These are phyloP conservation scores for Singerocomus inundabilis DNA, from an alignment of 1,284 basidiomycete genomes.

Conservation along the genomic window DNA sequence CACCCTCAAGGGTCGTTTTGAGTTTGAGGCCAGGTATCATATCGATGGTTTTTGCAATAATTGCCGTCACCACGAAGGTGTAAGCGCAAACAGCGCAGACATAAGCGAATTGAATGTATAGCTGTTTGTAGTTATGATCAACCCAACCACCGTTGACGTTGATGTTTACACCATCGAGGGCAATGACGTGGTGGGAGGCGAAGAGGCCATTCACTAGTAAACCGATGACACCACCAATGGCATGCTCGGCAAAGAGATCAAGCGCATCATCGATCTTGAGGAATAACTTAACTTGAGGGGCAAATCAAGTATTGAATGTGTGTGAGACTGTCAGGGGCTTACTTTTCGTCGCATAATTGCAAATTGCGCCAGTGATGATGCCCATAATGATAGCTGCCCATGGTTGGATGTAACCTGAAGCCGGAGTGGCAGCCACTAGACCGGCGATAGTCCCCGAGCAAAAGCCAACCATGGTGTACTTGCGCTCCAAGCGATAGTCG, in stretches of 20 bases:
- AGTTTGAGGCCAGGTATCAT: conserved; percentile 76
- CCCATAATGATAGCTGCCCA: conserved; percentile 80
- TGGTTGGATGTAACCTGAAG: conserved; percentile 65
- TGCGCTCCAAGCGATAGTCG: conserved; percentile 80
- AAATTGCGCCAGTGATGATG: conserved; percentile 68
- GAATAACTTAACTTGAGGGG: conserved; percentile 57
- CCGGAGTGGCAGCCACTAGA: conserved; percentile 87
- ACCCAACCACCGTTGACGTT: conserved; percentile 71
- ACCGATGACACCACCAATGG: conserved; percentile 85
- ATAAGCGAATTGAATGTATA: conserved; percentile 86
- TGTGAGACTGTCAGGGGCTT: conserved; percentile 33
- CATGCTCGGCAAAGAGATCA: conserved; percentile 90
- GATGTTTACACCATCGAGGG: conserved; percentile 76
- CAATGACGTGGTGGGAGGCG: conserved; percentile 59
- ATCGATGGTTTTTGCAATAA: conserved; percentile 70
- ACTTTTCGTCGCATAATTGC: conserved; percentile 88
- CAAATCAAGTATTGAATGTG: conserved; percentile 7
- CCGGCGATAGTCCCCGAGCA: conserved; percentile 84
- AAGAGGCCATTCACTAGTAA: conserved; percentile 81
- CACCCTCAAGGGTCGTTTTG: conserved; percentile 71
- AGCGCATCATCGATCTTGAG: conserved; percentile 78
- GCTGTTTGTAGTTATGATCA: conserved; percentile 66
- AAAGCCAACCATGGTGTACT: conserved; percentile 87
- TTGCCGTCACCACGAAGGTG: conserved; percentile 66
- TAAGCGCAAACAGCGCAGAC: conserved; percentile 68